Percentiles rank a stretch among this genome's conserved stretches.
phyloP scores from a whole-genome alignment of 2,329 filamentous ascomycete genomes.

The Ophiostoma sp. region DNA sequence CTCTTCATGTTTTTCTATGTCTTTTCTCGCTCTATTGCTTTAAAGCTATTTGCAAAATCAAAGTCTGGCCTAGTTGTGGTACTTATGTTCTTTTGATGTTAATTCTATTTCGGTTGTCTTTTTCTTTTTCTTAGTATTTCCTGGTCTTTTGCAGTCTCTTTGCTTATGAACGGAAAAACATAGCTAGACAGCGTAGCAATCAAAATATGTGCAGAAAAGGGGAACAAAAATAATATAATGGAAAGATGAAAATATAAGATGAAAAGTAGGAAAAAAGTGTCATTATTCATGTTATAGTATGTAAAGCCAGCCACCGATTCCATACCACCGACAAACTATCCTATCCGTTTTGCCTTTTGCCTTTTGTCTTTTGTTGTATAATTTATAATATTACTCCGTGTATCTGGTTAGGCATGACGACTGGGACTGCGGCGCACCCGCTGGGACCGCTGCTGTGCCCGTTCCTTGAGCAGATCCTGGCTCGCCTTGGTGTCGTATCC shows the following conservation, averaged over 20 bases:
- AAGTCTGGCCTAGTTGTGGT: conserved; percentile 7
- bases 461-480: conserved; percentile 43
- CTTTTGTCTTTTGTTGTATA: neutral
- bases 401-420: conserved; percentile 22
- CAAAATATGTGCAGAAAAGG: neutral
- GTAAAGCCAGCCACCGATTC: neutral
- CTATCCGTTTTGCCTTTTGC: neutral
- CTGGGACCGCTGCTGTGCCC: conserved; percentile 29
- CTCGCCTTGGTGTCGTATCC: conserved; percentile 53
- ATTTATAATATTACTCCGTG: neutral
- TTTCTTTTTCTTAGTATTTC: neutral
- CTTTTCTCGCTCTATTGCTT: neutral
- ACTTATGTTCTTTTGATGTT: neutral
- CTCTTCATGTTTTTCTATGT: conserved; percentile 36
- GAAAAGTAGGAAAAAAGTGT: neutral
- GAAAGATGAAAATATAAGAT: too few relatives aligned
- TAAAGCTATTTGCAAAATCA: neutral
- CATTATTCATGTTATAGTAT: conserved; percentile 4
- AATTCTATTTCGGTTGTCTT: neutral
- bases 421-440: conserved; percentile 29
- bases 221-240: neutral
- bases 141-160: too few relatives aligned
- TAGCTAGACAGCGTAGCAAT: neutral
- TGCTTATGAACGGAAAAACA: neutral
- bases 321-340: neutral